These are phyloP conservation scores for Gossypium arboreum DNA, from an alignment of 345 rosid genomes.

Conservation along the genomic window DNA sequence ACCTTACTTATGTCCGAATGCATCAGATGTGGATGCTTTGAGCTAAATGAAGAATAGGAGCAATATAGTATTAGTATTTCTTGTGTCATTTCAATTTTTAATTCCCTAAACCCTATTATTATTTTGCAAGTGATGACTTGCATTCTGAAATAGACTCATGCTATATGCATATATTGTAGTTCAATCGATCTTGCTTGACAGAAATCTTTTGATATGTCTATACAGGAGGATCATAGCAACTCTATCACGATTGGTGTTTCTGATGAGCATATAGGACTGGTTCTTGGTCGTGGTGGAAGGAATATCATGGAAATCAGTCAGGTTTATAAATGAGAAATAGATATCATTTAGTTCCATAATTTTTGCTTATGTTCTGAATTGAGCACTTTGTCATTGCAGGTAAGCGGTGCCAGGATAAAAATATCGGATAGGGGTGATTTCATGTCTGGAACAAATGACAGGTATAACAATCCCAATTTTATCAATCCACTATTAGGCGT, in stretches of 20 bases:
- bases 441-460: slow-evolving; percentile 83
- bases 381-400: slow-evolving; percentile 38
- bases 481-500: not conserved
- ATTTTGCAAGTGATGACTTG: not conserved
- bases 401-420: slow-evolving; percentile 88
- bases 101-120: not conserved
- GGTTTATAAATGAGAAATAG: slow-evolving; percentile 34
- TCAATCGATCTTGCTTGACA: slow-evolving; percentile 14
- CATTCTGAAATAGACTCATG: not conserved
- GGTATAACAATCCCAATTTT: slow-evolving; percentile 36
- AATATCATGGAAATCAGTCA: slow-evolving; percentile 93
- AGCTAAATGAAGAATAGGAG: not conserved
- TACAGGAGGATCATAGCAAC: slow-evolving; percentile 71
- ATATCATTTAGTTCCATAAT: slow-evolving; percentile 1
- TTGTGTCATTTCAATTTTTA: not conserved
- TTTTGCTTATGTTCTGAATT: slow-evolving; percentile 12
- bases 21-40: not conserved
- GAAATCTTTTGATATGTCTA: slow-evolving; percentile 15
- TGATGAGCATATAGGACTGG: slow-evolving; percentile 91
- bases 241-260: slow-evolving; percentile 81
- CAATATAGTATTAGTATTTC: not conserved
- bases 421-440: slow-evolving; percentile 97
- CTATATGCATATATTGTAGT: not conserved
- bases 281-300: slow-evolving; percentile 98
- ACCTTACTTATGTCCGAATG: not conserved